These are phyloP conservation scores for Herpetomonas samuelpessoai DNA, from an alignment of 208 protist species.

Conservation along the genomic window DNA sequence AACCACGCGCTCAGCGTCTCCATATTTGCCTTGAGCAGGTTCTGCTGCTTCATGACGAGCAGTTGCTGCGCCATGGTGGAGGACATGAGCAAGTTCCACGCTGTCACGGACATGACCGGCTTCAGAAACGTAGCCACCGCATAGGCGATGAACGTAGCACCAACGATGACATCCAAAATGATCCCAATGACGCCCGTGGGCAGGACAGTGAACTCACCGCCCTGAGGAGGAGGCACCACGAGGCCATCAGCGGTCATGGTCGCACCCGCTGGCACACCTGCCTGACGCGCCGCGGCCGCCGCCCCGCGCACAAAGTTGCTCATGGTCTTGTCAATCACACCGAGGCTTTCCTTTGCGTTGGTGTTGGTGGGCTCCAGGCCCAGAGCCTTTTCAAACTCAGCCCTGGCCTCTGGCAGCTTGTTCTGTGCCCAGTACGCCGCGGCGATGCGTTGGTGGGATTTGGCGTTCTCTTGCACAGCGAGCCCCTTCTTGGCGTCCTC, in stretches of 20 bases:
- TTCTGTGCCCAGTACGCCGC: conserved; percentile 57
- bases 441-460: conserved; percentile 57
- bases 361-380: conserved; percentile 44
- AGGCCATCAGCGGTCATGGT: conserved; percentile 1
- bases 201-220: conserved; percentile 37
- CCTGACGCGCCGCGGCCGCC: neutral
- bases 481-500: conserved; percentile 58
- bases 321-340: conserved; percentile 29
- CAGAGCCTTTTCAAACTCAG: conserved; percentile 48
- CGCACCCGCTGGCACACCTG: neutral
- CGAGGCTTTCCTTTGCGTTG: conserved; percentile 30
- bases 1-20: conserved; percentile 36
- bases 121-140: conserved; percentile 24
- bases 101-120: conserved; percentile 8
- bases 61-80: conserved; percentile 40
- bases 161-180: conserved; percentile 19
- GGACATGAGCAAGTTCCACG: conserved; percentile 43
- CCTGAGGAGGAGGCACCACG: conserved; percentile 6
- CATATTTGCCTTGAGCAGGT: conserved; percentile 40
- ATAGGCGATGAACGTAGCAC: conserved; percentile 12
- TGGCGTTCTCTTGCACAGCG: conserved; percentile 54
- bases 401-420: conserved; percentile 41
- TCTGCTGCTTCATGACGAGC: conserved; percentile 32
- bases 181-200: conserved; percentile 25
- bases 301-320: conserved; percentile 1